Evolutionary conservation across 192 early-diverging fungal species (phyloP).

Genomic region (Mortierella claussenii): DNA sequence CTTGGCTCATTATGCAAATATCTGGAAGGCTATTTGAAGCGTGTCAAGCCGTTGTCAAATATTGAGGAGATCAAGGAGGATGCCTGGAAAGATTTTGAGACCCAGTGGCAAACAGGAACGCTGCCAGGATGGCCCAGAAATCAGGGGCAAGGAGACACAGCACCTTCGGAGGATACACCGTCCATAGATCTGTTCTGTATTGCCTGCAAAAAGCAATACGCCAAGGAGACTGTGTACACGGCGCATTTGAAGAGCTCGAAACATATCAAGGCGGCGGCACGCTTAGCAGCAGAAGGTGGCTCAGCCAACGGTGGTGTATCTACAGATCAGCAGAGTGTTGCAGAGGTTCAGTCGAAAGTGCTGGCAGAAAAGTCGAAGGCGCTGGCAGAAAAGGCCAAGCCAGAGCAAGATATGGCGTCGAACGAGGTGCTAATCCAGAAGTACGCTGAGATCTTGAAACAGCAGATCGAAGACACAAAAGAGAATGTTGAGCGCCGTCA

Average conservation of each 20-base stretch:
- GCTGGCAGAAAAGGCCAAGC: too few relatives aligned
- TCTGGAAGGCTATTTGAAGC: slow-evolving; percentile 76
- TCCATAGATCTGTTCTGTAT: slow-evolving; percentile 73
- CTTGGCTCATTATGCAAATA: slow-evolving; percentile 71
- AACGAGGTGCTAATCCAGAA: slow-evolving; percentile 68
- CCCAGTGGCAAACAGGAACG: slow-evolving; percentile 66
- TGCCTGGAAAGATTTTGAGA: slow-evolving; percentile 66
- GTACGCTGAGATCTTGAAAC: slow-evolving; percentile 66
- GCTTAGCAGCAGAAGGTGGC: slow-evolving; percentile 50
- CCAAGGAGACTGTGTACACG: slow-evolving; percentile 86
- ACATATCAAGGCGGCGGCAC: slow-evolving; percentile 85
- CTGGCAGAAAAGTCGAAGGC: slow-evolving; percentile 59
- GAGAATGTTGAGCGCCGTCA: slow-evolving; percentile 93
- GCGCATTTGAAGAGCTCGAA: slow-evolving; percentile 91
- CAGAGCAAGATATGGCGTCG: slow-evolving; percentile 71
- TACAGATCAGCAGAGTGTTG: slow-evolving; percentile 13
- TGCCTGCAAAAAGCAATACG: slow-evolving; percentile 81
- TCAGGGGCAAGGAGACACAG: slow-evolving; percentile 50
- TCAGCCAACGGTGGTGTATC: slow-evolving; percentile 29
- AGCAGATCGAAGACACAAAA: slow-evolving; percentile 79
- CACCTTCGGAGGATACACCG: too few relatives aligned
- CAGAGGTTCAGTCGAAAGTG: slow-evolving; percentile 30
- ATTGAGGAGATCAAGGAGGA: slow-evolving; percentile 62
- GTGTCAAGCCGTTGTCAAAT: slow-evolving; percentile 83
- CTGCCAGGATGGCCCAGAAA: slow-evolving; percentile 76